A percentile compares a stretch with the other conserved stretches of the same genome.
Evolutionary conservation across 352 stramenopile species (phyloP).

Genomic region (Paralagenidium karlingii): DNA sequence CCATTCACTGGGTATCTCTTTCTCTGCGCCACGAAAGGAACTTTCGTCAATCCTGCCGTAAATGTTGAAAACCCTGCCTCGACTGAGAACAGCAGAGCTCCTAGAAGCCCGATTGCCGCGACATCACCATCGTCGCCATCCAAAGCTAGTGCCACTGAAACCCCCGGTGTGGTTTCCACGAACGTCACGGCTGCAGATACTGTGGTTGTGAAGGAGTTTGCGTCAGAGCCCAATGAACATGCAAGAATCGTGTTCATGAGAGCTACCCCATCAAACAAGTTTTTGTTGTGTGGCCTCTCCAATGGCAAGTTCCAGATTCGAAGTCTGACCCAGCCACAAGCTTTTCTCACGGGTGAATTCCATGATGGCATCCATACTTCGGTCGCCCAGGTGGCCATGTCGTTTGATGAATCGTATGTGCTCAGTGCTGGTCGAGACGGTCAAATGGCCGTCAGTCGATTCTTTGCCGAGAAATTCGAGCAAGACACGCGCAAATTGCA

Average conservation of each 20-base stretch:
- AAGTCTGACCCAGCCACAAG: slow-evolving; percentile 21
- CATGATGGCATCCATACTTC: slow-evolving; percentile 35
- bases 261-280: slow-evolving; percentile 36
- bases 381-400: slow-evolving; percentile 12
- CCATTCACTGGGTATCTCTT: neutral
- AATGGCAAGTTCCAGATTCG: slow-evolving; percentile 80
- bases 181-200: too few relatives aligned
- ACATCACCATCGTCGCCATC: neutral
- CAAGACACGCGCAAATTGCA: slow-evolving; percentile 19
- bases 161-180: too few relatives aligned
- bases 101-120: neutral
- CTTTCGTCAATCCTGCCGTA: neutral
- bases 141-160: neutral
- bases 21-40: neutral
- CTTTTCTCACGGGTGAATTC: slow-evolving; percentile 63
- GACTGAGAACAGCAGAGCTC: too few relatives aligned
- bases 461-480: slow-evolving; percentile 44
- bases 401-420: slow-evolving; percentile 78
- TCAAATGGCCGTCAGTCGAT: slow-evolving; percentile 50
- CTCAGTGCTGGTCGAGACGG: slow-evolving; percentile 60
- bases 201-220: too few relatives aligned
- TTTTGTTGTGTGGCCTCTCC: slow-evolving; percentile 57
- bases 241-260: slow-evolving; percentile 22
- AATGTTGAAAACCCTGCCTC: neutral
- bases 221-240: slow-evolving; percentile 15